phyloP scores from a whole-genome alignment of 2,329 filamentous ascomycete species.

The Lecanicillium sp. region DNA sequence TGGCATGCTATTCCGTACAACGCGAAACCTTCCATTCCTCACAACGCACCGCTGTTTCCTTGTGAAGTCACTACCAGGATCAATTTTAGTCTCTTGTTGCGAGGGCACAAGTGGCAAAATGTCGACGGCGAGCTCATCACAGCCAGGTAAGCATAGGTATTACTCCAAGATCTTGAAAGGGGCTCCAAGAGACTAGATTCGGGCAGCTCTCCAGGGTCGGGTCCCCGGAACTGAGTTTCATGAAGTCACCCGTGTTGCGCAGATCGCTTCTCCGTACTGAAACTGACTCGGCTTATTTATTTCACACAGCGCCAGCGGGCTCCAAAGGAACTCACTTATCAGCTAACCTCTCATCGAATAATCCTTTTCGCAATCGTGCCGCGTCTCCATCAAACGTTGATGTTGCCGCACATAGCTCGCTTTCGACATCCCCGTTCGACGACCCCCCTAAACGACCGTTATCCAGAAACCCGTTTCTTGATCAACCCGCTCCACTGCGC shows the following conservation, averaged over 20 bases:
- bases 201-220: no score
- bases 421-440: slow-evolving; percentile 50
- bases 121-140: not conserved
- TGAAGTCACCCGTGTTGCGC: no score
- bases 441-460: slow-evolving; percentile 51
- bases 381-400: slow-evolving; percentile 44
- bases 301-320: slow-evolving; percentile 6
- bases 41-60: not conserved
- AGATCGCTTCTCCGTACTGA: no score
- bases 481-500: slow-evolving; percentile 36
- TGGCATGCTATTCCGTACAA: not conserved
- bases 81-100: no score
- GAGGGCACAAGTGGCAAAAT: not conserved
- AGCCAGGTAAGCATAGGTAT: not conserved
- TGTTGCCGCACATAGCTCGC: slow-evolving; percentile 20
- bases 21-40: not conserved
- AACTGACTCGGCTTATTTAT: not conserved
- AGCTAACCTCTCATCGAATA: slow-evolving; percentile 67
- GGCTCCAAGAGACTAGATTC: no score
- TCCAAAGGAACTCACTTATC: slow-evolving; percentile 6
- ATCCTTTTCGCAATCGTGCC: slow-evolving; percentile 69
- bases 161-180: no score
- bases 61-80: not conserved
- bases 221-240: no score
- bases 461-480: slow-evolving; percentile 71